These are phyloP conservation scores for Panicum virgatum DNA, from an alignment of 202 grass and related monocot genomes.

Conservation along the genomic window DNA sequence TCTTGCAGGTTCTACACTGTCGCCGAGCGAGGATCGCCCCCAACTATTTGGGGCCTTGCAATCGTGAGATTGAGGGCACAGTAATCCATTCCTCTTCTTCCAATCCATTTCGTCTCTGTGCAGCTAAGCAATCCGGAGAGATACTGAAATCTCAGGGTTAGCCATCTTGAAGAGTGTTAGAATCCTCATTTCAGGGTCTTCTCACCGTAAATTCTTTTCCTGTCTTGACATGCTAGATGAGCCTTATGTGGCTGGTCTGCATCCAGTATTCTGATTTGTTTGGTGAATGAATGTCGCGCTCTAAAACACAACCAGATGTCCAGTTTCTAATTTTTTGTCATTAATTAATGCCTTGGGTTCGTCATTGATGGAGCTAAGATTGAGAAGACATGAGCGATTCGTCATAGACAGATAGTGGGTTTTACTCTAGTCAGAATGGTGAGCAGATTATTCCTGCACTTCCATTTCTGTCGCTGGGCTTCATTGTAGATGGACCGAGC, in stretches of 20 bases:
- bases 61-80: conserved; percentile 16
- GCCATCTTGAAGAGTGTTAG: background rate
- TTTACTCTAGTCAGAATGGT: background rate
- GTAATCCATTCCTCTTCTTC: background rate
- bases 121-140: conserved; percentile 24
- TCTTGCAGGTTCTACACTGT: conserved; percentile 26
- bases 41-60: conserved; percentile 49
- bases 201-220: conserved; percentile 45
- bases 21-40: background rate
- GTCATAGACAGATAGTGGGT: background rate
- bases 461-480: background rate
- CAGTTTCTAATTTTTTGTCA: background rate
- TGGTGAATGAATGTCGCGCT: conserved; percentile 1
- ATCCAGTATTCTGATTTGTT: conserved; percentile 21
- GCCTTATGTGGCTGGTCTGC: conserved; percentile 22
- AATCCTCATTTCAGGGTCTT: conserved; percentile 25
- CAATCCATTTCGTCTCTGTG: conserved; percentile 6
- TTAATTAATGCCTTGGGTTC: background rate
- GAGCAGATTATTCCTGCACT: background rate
- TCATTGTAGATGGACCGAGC: background rate
- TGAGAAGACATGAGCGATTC: background rate
- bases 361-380: conserved; percentile 6
- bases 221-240: conserved; percentile 41
- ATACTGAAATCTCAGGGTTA: background rate
- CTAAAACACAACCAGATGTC: background rate